These are phyloP conservation scores for Fusarium oligoseptatum DNA, from an alignment of 2,329 filamentous ascomycete species.

Conservation along the genomic window DNA sequence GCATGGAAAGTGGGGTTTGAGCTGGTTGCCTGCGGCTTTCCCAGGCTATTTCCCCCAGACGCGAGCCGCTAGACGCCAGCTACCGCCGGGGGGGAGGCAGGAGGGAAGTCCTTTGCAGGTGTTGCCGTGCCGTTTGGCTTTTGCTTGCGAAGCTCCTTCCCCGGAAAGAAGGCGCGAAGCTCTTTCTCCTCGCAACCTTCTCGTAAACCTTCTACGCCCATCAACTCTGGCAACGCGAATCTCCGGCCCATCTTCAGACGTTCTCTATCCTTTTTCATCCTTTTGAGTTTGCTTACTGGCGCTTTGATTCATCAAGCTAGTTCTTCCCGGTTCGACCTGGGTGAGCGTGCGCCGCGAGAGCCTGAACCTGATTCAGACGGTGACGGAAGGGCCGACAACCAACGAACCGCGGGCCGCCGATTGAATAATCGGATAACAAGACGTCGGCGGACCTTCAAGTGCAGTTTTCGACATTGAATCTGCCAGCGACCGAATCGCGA, in stretches of 20 bases:
- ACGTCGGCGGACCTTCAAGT: neutral
- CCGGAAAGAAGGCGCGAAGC: slow-evolving; percentile 36
- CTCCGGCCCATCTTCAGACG: neutral
- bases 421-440: neutral
- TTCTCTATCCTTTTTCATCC: neutral
- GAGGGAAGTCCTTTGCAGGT: neutral
- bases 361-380: slow-evolving; percentile 27
- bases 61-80: slow-evolving; percentile 40
- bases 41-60: slow-evolving; percentile 40
- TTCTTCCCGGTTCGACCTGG: slow-evolving; percentile 17
- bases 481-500: slow-evolving; percentile 22
- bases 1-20: neutral
- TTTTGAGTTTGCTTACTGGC: neutral
- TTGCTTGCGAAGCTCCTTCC: slow-evolving; percentile 44
- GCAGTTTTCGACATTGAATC: slow-evolving; percentile 5
- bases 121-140: slow-evolving; percentile 18
- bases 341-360: slow-evolving; percentile 10
- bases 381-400: neutral
- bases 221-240: neutral
- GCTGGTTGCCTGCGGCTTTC: slow-evolving; percentile 21
- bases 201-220: slow-evolving; percentile 1
- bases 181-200: slow-evolving; percentile 14
- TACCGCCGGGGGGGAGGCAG: slow-evolving; percentile 13
- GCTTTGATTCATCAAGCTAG: slow-evolving; percentile 1
- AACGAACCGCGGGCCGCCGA: slow-evolving; percentile 5